Evolutionary conservation across 768 basidiomycete genomes (phyloP).

Genomic region (Tubosaeta sp.): DNA sequence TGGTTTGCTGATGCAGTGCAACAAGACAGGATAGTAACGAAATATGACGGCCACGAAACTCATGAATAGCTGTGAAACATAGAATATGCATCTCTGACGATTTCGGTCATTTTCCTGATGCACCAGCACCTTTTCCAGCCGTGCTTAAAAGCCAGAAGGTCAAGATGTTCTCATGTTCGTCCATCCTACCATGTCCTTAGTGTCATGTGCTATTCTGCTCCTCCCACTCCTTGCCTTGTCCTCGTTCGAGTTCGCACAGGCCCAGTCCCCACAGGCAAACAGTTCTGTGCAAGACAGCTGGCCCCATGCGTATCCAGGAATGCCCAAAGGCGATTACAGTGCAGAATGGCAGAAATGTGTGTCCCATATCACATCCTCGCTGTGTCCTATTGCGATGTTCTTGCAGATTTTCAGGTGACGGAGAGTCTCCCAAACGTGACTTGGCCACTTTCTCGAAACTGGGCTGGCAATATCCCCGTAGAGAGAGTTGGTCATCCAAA

Average conservation of each 20-base stretch:
- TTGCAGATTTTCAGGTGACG: slow-evolving; percentile 56
- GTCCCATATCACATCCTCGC: slow-evolving; percentile 9
- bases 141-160: background rate
- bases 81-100: too few relatives aligned
- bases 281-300: slow-evolving; percentile 12
- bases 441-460: slow-evolving; percentile 45
- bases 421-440: slow-evolving; percentile 53
- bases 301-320: slow-evolving; percentile 40
- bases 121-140: too few relatives aligned
- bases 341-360: slow-evolving; percentile 61
- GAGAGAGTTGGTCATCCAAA: slow-evolving; percentile 57
- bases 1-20: too few relatives aligned
- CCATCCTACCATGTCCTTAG: background rate
- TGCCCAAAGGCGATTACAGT: slow-evolving; percentile 44
- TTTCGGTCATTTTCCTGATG: too few relatives aligned
- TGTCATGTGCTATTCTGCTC: background rate
- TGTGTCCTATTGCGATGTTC: background rate
- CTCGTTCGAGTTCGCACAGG: background rate
- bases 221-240: background rate
- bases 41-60: too few relatives aligned
- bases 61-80: too few relatives aligned
- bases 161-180: background rate
- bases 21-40: too few relatives aligned
- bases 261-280: background rate
- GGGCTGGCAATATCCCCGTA: slow-evolving; percentile 61